Evolutionary conservation across 805 yeast species (phyloP).

Genomic region (Teunomyces lycoperdinae): DNA sequence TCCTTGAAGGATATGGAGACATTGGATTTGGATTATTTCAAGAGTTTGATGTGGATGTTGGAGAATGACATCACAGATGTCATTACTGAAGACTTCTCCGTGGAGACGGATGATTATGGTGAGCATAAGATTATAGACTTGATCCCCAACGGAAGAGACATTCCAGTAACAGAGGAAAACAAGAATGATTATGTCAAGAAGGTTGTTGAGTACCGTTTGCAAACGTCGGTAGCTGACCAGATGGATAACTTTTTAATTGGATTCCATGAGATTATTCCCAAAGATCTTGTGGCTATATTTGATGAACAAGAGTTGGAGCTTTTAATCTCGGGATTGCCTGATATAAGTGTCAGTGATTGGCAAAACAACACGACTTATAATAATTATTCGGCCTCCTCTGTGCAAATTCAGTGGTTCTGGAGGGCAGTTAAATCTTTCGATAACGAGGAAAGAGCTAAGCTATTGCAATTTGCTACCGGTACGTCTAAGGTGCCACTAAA

Average conservation of each 20-base stretch:
- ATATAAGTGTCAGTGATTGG: slow-evolving; percentile 96
- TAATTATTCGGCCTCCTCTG: slow-evolving; percentile 77
- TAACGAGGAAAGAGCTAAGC: slow-evolving; percentile 87
- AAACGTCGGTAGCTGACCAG: slow-evolving; percentile 81
- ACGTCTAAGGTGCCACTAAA: slow-evolving; percentile 93
- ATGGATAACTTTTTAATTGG: slow-evolving; percentile 83
- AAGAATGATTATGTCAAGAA: slow-evolving; percentile 83
- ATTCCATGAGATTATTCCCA: slow-evolving; percentile 85
- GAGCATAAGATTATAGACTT: slow-evolving; percentile 82
- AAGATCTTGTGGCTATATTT: slow-evolving; percentile 78
- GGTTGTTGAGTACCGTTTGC: slow-evolving; percentile 83
- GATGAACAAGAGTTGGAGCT: slow-evolving; percentile 95
- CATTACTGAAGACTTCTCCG: slow-evolving; percentile 89
- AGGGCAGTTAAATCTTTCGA: slow-evolving; percentile 94
- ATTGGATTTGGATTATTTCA: slow-evolving; percentile 86
- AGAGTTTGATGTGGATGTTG: slow-evolving; percentile 91
- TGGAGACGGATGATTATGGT: slow-evolving; percentile 91
- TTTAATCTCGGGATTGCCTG: slow-evolving; percentile 91
- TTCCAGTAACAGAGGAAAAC: slow-evolving; percentile 86
- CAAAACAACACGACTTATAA: slow-evolving; percentile 76
- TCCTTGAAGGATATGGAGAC: slow-evolving; percentile 92
- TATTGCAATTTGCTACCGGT: slow-evolving; percentile 95
- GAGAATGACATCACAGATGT: slow-evolving; percentile 96
- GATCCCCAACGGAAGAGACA: slow-evolving; percentile 75
- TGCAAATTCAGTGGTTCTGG: slow-evolving; percentile 97